Conservation (phyloP, 2,329 filamentous ascomycete species). For the Aciculosporium take region DNA sequence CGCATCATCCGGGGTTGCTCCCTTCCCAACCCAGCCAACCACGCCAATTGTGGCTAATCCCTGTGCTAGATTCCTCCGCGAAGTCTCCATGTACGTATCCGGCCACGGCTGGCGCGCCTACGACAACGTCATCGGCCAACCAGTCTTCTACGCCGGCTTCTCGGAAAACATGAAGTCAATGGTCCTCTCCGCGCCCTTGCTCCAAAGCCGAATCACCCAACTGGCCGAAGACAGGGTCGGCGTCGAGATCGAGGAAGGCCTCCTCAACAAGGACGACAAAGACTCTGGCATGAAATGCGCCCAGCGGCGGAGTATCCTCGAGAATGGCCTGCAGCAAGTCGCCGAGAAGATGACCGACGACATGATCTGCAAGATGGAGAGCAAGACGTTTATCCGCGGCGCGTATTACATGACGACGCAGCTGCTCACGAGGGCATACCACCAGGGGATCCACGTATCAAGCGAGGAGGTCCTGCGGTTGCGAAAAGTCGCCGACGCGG, state of each 20-base stretch:
- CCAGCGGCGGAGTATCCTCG: constrained; percentile 48
- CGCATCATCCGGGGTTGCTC: neutral
- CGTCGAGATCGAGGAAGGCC: constrained; percentile 63
- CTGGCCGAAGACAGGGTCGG: constrained; percentile 61
- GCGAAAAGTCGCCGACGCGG: constrained; percentile 66
- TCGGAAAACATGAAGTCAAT: constrained; percentile 73
- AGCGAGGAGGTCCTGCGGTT: constrained; percentile 83
- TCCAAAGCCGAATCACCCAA: constrained; percentile 60
- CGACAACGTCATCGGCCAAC: constrained; percentile 77
- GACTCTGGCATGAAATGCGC: constrained; percentile 36
- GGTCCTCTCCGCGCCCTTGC: constrained; percentile 60
- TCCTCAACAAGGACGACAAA: constrained; percentile 42
- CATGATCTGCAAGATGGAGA: constrained; percentile 99
- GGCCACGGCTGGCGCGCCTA: constrained; percentile 94
- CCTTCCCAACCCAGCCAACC: neutral
- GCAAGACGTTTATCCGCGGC: constrained; percentile 76
- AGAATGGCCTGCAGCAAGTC: constrained; percentile 61
- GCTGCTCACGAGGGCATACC: constrained; percentile 80
- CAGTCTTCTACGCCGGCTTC: constrained; percentile 86
- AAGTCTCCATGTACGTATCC: constrained; percentile 84
- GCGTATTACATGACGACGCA: constrained; percentile 87
- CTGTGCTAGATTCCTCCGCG: constrained; percentile 62
- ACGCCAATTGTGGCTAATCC: neutral
- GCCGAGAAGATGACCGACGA: constrained; percentile 76
- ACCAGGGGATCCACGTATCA: constrained; percentile 92